Percentiles rank a stretch among this genome's conserved stretches.
Evolutionary conservation across 805 yeast species (phyloP).

Genomic region (Ogataea ganodermae): DNA sequence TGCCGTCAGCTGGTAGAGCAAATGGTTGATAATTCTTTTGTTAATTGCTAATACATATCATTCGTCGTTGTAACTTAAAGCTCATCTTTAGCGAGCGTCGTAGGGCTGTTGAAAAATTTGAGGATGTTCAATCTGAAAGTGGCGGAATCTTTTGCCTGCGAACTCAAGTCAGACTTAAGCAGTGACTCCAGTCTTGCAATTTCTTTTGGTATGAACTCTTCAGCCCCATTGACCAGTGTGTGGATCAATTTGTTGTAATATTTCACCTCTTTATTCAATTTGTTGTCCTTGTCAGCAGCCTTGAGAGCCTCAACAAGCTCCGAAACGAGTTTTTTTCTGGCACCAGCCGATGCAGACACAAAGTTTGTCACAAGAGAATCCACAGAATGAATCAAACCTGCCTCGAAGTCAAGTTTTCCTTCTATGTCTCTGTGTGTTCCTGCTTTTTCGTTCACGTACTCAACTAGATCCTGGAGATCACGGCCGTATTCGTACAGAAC

Average conservation of each 20-base stretch:
- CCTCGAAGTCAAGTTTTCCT: conserved; percentile 41
- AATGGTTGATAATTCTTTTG: neutral
- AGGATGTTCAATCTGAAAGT: conserved; percentile 54
- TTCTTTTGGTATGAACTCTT: conserved; percentile 47
- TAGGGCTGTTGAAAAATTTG: conserved; percentile 30
- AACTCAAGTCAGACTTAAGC: conserved; percentile 40
- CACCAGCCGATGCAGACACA: conserved; percentile 32
- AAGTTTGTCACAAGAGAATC: conserved; percentile 34
- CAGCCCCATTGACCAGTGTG: conserved; percentile 47
- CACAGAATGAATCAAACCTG: conserved; percentile 43
- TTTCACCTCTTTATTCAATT: conserved; percentile 32
- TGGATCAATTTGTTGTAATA: conserved; percentile 53
- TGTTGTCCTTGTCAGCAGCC: conserved; percentile 32
- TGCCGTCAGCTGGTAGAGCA: conserved; percentile 51
- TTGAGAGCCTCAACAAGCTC: conserved; percentile 40
- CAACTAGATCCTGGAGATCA: conserved; percentile 47
- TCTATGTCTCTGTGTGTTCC: conserved; percentile 42
- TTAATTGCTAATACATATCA: neutral
- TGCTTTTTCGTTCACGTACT: conserved; percentile 49
- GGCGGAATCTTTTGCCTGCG: conserved; percentile 51
- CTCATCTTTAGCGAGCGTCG: conserved; percentile 22
- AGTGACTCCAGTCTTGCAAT: conserved; percentile 45
- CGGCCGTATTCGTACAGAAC: conserved; percentile 43
- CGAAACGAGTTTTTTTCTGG: conserved; percentile 27
- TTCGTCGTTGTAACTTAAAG: conserved; percentile 5